These are phyloP conservation scores for Dactylorhiza incarnata DNA, from an alignment of 106 monocot species.

Conservation along the genomic window DNA sequence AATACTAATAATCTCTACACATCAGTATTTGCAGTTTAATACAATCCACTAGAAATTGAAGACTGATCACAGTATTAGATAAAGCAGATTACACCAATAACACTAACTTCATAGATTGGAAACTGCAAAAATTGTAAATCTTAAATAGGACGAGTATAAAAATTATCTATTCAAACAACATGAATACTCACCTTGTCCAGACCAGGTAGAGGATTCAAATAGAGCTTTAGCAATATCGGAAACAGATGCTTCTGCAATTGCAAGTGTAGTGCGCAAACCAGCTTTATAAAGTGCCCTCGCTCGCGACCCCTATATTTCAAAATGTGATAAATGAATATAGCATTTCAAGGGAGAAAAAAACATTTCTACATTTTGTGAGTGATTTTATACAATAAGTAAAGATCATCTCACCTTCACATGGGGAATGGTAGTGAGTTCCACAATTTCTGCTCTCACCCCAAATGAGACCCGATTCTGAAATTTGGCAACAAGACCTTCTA, in stretches of 20 bases:
- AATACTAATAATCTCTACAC: too few relatives aligned
- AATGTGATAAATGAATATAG: neutral
- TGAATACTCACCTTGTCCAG: slow-evolving; percentile 35
- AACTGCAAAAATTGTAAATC: neutral
- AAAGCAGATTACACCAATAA: neutral
- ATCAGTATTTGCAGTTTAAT: neutral
- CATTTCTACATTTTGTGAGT: neutral
- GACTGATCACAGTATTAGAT: neutral
- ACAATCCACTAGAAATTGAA: neutral
- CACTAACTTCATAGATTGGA: neutral
- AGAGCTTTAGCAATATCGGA: slow-evolving; percentile 81
- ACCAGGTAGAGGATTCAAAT: slow-evolving; percentile 79
- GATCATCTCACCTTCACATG: slow-evolving; percentile 62
- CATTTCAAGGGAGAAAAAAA: neutral
- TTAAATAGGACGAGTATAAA: neutral
- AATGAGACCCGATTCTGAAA: slow-evolving; percentile 97
- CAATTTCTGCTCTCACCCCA: slow-evolving; percentile 97
- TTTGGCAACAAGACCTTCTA: slow-evolving; percentile 82
- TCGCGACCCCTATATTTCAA: slow-evolving; percentile 58
- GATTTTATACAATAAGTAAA: neutral
- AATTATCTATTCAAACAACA: neutral
- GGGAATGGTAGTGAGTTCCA: slow-evolving; percentile 86
- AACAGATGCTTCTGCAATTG: slow-evolving; percentile 82
- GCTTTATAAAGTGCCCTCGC: slow-evolving; percentile 89
- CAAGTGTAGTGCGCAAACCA: slow-evolving; percentile 67